A percentile compares a stretch with the other conserved stretches of the same genome.
These are phyloP conservation scores for Bryopsis sp. DNA, from an alignment of 139 green algal genomes.

Conservation along the genomic window DNA sequence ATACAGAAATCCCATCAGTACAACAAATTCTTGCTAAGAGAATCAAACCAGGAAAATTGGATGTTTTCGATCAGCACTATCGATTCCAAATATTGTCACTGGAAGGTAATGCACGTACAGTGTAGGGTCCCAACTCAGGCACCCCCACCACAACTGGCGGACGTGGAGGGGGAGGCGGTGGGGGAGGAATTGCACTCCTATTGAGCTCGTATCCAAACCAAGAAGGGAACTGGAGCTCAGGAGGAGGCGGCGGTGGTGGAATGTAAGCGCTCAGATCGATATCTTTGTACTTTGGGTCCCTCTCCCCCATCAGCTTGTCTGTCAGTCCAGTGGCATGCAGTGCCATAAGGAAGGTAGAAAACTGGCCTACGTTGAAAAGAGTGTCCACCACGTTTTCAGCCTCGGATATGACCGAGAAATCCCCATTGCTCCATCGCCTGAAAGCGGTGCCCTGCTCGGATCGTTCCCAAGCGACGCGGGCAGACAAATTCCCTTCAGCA, in stretches of 20 bases:
- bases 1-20: no score
- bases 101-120: not conserved
- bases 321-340: conserved; percentile 36
- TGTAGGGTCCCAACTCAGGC: conserved; percentile 2
- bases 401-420: conserved; percentile 1
- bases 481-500: not conserved
- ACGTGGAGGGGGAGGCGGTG: not conserved
- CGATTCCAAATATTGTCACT: no score
- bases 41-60: no score
- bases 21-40: no score
- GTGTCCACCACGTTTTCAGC: conserved; percentile 33
- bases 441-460: not conserved
- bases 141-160: not conserved
- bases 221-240: conserved; percentile 10
- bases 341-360: conserved; percentile 36
- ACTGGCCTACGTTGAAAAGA: conserved; percentile 30
- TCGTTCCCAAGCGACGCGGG: conserved; percentile 1
- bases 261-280: conserved; percentile 16
- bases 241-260: conserved; percentile 17
- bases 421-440: not conserved
- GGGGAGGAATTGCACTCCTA: conserved; percentile 6
- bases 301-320: conserved; percentile 21
- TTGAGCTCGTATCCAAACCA: conserved; percentile 23
- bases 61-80: no score
- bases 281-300: conserved; percentile 26